Conservation (phyloP, 2,329 filamentous ascomycete species). For the Sclerotinia trifoliorum region DNA sequence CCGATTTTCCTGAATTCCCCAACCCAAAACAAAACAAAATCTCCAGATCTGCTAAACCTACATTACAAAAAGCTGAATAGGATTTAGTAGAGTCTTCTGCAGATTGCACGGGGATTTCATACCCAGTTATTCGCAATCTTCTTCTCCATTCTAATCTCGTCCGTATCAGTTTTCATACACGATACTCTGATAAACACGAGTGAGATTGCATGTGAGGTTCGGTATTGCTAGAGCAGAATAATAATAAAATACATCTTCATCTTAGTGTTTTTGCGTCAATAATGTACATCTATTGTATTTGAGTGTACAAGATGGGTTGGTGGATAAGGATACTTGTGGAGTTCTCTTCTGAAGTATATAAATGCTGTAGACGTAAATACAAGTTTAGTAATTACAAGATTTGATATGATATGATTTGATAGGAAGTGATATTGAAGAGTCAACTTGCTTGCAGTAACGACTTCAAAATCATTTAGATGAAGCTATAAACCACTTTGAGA, state of each 20-base stretch:
- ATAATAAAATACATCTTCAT: background rate
- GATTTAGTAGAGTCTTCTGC: background rate
- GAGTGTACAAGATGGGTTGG: background rate
- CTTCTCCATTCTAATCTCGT: background rate
- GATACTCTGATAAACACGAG: background rate
- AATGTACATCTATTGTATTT: background rate
- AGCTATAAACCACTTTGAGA: too few relatives aligned
- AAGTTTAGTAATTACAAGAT: too few relatives aligned
- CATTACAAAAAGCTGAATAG: background rate
- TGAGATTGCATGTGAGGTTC: too few relatives aligned
- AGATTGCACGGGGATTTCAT: background rate
- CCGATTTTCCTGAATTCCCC: background rate
- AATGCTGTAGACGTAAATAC: too few relatives aligned
- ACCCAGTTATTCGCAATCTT: background rate
- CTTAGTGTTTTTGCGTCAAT: background rate
- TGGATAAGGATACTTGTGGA: background rate
- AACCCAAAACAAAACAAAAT: background rate
- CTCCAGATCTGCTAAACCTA: background rate
- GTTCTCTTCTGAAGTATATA: too few relatives aligned
- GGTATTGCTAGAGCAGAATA: background rate
- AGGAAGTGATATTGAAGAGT: too few relatives aligned
- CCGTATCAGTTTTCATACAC: background rate
- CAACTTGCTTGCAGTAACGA: too few relatives aligned
- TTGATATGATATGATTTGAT: too few relatives aligned
- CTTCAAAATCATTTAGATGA: too few relatives aligned